Evolutionary conservation across 2,329 filamentous ascomycete genomes (phyloP), one percentile per base, ranked within the genome.

Genomic region (Emericellopsis atlantica): DNA sequence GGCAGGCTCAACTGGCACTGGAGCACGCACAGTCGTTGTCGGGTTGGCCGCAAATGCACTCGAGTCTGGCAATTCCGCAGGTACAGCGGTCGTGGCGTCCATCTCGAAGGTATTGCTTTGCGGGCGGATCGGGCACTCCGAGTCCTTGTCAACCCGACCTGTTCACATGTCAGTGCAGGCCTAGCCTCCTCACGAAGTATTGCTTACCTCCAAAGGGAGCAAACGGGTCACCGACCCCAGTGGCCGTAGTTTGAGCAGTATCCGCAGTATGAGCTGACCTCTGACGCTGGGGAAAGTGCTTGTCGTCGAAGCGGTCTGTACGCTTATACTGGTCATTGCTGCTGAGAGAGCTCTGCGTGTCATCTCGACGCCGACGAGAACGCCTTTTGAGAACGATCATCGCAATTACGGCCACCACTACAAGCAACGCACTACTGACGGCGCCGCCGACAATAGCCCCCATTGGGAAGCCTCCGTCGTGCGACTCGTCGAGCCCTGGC

Each of bases 121-220:
- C 7, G 57, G 54, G 12, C 44, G 50, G 39, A 49, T 46, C 24
- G 48, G 49, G 40, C 56, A 48, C n/a, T 49, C 45, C 18, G 49
- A 24, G 15, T 42, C 36, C 10, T 14, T 52, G 48, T 63, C 59
- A 33, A 43, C 53, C 40, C 60, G 55, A 2, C 60, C 60, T 64
- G 43, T 11, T n/a, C 22, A 10, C 16, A 24, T 29, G 40, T 35
- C 8, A 35, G 32, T 35, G 5, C 32, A 14, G 32, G 8, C 26
- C 8, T 12, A 9, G 26, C 12, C 26, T 9, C 4, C 12, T 29
- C 3, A 3, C 8, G 26, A 9, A 11, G 24, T 9, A 32, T 39
- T 32, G 45, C 55, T 51, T 49, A 68, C 67, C 66, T 56, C 65
- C 64, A 53, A 67, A 68, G 10, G 62, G 57, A 2, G 61, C 63